Base-by-base conservation (phyloP, 2,329 filamentous ascomycete genomes). In the Fonsecaea pedrosoi region DNA sequence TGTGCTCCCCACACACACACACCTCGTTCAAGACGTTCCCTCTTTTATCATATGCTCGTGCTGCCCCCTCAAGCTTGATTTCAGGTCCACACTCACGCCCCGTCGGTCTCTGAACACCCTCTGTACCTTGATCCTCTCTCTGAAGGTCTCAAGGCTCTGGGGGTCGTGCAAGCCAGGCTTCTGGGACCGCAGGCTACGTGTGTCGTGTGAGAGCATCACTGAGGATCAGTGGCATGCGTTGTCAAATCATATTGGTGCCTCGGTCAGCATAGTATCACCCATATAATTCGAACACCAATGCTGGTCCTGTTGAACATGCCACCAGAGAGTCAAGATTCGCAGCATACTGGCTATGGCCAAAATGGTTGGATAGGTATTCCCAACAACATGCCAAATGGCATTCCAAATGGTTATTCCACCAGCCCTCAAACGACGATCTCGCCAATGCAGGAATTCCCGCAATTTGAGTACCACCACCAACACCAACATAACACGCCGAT, bases 361-460 rank as follows among this genome's bases (percentile, higher is more conserved):
- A 77, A 78, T 61, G 78, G 78, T 65, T 83, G 82, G 81, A 77
- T 81, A 63, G 79, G 82, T 61, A 77, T 84, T 70, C 77, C 77
- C 62, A 70, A 72, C 38, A 83, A 82, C 70, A 4, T 48, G 5
- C 42, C 42, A 21, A 50, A 50, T 21, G 79, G 82, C 61, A 77
- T 83, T 69, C 77, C 78, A 64, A 71, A 73, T 40, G 83, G 83
- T 70, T 80, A 81, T 67, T 64, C 71, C 61, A 53, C 64, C 34
- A 67, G 64, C 53, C 70, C 70, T 58, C 66, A 68, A 56, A 61
- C 70, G 13, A 67, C 63, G 91, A 92, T 74, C 87, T 88, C 72
- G 87, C 89, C 89, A 30, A 87, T 92, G 79, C 83, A 87, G 48
- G 90, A 91, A 72, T 92, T 91, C 75, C 82, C 84, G 66, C 84